A percentile compares a stretch with the other conserved stretches of the same genome.
Conservation (phyloP, 257 asterid species). For the Echium plantagineum region DNA sequence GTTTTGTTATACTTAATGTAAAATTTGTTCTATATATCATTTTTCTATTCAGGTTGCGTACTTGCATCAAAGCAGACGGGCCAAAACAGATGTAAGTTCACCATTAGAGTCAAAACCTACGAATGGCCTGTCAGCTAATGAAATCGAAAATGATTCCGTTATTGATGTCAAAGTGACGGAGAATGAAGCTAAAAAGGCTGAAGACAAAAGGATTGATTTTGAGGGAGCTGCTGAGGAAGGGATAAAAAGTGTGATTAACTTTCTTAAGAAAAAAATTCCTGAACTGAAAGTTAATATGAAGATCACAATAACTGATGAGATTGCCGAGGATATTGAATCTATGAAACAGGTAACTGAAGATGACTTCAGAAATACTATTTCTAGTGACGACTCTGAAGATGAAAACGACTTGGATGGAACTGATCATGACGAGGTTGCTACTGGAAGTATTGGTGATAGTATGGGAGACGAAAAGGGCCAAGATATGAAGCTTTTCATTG, state of each 20-base stretch:
- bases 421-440: conserved; percentile 39
- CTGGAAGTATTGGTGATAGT: conserved; percentile 35
- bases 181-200: conserved; percentile 24
- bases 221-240: conserved; percentile 92
- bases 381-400: conserved; percentile 38
- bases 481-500: conserved; percentile 71
- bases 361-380: conserved; percentile 28
- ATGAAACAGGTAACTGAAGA: conserved; percentile 59
- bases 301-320: conserved; percentile 44
- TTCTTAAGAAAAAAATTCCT: conserved; percentile 84
- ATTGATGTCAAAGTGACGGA: conserved; percentile 58
- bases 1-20: not conserved
- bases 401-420: conserved; percentile 35
- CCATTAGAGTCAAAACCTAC: conserved; percentile 44
- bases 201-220: conserved; percentile 52
- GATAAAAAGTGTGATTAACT: conserved; percentile 67
- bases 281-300: conserved; percentile 70
- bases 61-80: conserved; percentile 51
- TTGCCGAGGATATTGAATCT: conserved; percentile 41
- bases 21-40: conserved; percentile 12
- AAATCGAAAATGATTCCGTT: conserved; percentile 41
- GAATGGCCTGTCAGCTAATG: conserved; percentile 42
- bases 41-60: conserved; percentile 56
- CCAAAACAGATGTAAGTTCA: conserved; percentile 29
- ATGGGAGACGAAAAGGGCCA: conserved; percentile 43